phyloP scores from a whole-genome alignment of 179 eudicot genomes.

The Beta corolliflora region DNA sequence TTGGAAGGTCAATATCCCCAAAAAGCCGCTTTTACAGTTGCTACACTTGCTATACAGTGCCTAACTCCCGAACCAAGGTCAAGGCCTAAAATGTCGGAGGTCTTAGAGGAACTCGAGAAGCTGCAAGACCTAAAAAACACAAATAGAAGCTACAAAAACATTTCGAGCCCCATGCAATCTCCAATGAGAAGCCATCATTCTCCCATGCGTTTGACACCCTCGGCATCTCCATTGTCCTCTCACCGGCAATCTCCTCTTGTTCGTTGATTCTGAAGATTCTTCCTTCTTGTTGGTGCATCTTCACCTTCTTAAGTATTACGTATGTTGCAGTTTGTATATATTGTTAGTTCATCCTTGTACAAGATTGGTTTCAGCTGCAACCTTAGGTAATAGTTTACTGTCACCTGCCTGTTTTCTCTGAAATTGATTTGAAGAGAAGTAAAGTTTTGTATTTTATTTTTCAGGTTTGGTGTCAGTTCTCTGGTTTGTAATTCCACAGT shows the following conservation, averaged over 20 bases:
- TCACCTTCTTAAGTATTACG: slow-evolving; percentile 12
- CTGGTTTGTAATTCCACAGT: slow-evolving; percentile 10
- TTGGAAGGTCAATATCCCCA: slow-evolving; percentile 92
- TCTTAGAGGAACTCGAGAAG: slow-evolving; percentile 60
- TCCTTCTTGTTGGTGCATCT: slow-evolving; percentile 1
- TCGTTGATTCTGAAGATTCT: slow-evolving; percentile 28
- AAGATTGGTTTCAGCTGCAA: slow-evolving; percentile 19
- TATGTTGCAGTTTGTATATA: slow-evolving; percentile 21
- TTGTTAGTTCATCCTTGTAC: slow-evolving; percentile 20
- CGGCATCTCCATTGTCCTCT: slow-evolving; percentile 52
- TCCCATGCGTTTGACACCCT: slow-evolving; percentile 43
- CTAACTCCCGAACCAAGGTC: slow-evolving; percentile 56
- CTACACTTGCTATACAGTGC: slow-evolving; percentile 68
- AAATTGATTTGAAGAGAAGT: slow-evolving; percentile 19
- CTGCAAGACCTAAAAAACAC: slow-evolving; percentile 51
- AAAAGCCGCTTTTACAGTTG: slow-evolving; percentile 75
- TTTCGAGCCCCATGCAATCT: slow-evolving; percentile 34
- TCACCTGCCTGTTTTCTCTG: slow-evolving; percentile 22
- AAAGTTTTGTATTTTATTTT: slow-evolving; percentile 26
- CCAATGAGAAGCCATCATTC: slow-evolving; percentile 43
- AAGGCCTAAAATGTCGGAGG: slow-evolving; percentile 80
- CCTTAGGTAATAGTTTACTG: slow-evolving; percentile 28
- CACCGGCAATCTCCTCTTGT: slow-evolving; percentile 40
- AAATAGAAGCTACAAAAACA: slow-evolving; percentile 30
- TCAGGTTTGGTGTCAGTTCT: slow-evolving; percentile 24